Evolutionary conservation across 2,329 filamentous ascomycete genomes (phyloP), one percentile per base, ranked within the genome.

Genomic region (Epichloe glyceriae): DNA sequence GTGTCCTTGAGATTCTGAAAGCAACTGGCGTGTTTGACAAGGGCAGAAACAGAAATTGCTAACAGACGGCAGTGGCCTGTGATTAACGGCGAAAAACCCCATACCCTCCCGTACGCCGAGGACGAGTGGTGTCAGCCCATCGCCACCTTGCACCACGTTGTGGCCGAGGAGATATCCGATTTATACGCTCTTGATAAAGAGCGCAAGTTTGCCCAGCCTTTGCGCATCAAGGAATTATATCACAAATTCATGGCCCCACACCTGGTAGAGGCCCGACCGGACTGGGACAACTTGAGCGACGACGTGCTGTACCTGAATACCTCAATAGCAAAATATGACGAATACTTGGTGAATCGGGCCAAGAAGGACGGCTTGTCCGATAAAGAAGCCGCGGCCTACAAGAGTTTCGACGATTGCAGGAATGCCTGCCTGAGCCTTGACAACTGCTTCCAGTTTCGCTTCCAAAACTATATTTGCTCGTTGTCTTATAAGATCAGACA

Each of bases 51-150:
- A 19, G 7, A 17, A 17, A n/a, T 26, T 19, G 34, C 46, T 49
- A 37, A 49, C 11, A 11, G 17, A n/a, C 11, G 33, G n/a, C 54
- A 75, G 64, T 76, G 71, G 67, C 76, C 76, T 1, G 73, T 74
- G 43, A 69, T 78, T 55, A 78, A 79, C 54, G 75, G 74, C 54
- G 74, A 80, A 57, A 78, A 78, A 53, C 75, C 73, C 3, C 63
- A 67, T 46, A 76, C 70, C 1, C 60, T 79, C n/a, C 68, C 70
- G 1, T 78, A 69, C 53, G 66, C 67, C 38, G 55, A 62, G 2
- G 62, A 61, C n/a, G 66, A 75, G 54, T 80, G 76, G 75, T 80
- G 76, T 59, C 72, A 78, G 47, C 73, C 76, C 8, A 66, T 78
- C 43, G 67, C 73, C 2, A 78, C 76, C 5, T 78, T 80, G 74